phyloP scores from a whole-genome alignment of 768 basidiomycete genomes.

The Russula dissimulans region DNA sequence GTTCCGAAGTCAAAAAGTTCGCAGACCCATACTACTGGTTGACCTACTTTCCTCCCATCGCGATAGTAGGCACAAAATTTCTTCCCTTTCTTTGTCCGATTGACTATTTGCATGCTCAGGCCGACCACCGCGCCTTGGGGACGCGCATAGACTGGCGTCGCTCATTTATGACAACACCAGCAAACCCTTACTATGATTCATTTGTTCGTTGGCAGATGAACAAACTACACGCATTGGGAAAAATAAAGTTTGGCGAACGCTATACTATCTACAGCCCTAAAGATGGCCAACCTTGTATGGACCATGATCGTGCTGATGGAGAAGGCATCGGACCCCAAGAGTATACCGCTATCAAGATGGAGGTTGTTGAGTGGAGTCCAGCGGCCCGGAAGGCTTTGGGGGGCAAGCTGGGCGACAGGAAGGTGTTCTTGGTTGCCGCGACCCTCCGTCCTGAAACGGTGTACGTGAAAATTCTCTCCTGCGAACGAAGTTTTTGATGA shows the following conservation, averaged over 20 bases:
- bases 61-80: conserved; percentile 41
- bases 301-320: conserved; percentile 93
- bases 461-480: conserved; percentile 35
- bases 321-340: conserved; percentile 94
- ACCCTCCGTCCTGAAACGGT: conserved; percentile 96
- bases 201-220: conserved; percentile 99
- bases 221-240: conserved; percentile 75
- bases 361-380: conserved; percentile 77
- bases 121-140: conserved; percentile 81
- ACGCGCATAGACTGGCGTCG: conserved; percentile 97
- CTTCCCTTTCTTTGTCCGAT: background rate
- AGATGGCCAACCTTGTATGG: conserved; percentile 99
- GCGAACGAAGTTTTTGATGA: background rate
- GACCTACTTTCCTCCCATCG: conserved; percentile 92
- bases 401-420: conserved; percentile 63
- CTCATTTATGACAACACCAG: conserved; percentile 86
- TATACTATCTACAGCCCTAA: conserved; percentile 99
- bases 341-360: conserved; percentile 92
- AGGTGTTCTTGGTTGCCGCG: conserved; percentile 89
- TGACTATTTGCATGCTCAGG: conserved; percentile 28
- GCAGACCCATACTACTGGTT: conserved; percentile 94
- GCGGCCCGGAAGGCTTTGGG: conserved; percentile 56
- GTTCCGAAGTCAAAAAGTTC: conserved; percentile 88
- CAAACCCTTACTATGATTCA: conserved; percentile 94
- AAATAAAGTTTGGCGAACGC: conserved; percentile 96